phyloP scores from a whole-genome alignment of 2,329 filamentous ascomycete species.

The Fusarium aywerte region DNA sequence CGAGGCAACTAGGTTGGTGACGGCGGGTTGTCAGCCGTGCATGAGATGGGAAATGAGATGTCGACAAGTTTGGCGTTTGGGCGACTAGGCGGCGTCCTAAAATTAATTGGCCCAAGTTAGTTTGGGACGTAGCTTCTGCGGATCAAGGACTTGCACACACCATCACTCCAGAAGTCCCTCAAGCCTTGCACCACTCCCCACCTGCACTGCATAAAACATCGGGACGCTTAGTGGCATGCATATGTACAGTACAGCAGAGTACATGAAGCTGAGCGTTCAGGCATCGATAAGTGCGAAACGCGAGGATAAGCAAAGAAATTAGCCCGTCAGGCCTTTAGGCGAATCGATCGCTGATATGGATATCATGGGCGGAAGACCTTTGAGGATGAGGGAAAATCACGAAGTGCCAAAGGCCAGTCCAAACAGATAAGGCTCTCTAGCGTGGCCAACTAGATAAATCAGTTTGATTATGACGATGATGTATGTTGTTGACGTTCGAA shows the following conservation, averaged over 20 bases:
- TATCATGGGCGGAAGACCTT: background rate
- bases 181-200: slow-evolving; percentile 29
- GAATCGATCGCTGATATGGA: background rate
- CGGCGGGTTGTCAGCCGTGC: slow-evolving; percentile 39
- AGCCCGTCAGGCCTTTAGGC: background rate
- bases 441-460: background rate
- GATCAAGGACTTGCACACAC: slow-evolving; percentile 27
- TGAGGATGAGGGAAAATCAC: background rate
- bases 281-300: slow-evolving; percentile 18
- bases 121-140: slow-evolving; percentile 16
- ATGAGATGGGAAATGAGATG: slow-evolving; percentile 44
- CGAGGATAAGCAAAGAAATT: slow-evolving; percentile 3
- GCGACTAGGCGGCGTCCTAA: slow-evolving; percentile 30
- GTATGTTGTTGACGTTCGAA: slow-evolving; percentile 7
- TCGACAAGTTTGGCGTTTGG: slow-evolving; percentile 32
- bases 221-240: slow-evolving; percentile 37
- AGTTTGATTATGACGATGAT: slow-evolving; percentile 11
- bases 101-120: slow-evolving; percentile 28
- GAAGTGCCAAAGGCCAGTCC: background rate
- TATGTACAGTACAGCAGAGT: background rate
- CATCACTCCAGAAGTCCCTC: slow-evolving; percentile 42
- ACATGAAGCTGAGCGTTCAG: slow-evolving; percentile 30
- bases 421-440: slow-evolving; percentile 11
- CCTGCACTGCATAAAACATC: slow-evolving; percentile 28
- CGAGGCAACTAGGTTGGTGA: slow-evolving; percentile 37